Base-by-base conservation (phyloP, 768 basidiomycete genomes). In the Punctularia strigosozonata region DNA sequence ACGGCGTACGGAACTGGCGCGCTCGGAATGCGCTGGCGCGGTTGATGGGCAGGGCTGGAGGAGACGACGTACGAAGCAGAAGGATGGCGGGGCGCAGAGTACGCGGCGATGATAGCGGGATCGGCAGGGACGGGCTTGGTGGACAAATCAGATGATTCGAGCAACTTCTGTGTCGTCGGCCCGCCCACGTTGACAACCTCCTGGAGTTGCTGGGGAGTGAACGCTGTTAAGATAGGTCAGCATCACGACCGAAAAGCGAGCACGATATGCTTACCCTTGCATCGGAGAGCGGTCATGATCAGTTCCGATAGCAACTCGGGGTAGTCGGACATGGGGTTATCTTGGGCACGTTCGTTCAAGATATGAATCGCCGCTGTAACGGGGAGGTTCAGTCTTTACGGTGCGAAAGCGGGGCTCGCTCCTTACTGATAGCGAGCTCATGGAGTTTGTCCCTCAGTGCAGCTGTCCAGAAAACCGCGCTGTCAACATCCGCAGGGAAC, bases 401-500 rank as follows among this genome's bases (percentile, higher is more conserved):
- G 8, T 19, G 15, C n/a, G 3, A 15, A 19, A 37, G 5, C 26
- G 14, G 17, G 43, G n/a, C 19, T 30, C 13, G 18, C 18, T 14
- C 14, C 28, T 17, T 4, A 38, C 51, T 37, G 63, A 75, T 42
- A 43, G 80, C 81, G n/a, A n/a, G n/a, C n/a, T n/a, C 77, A 46
- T 80, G 85, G 17, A 89, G 50, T 40, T 69, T 56, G 53, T 87
- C 84, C 41, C 80, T 64, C 30, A 80, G 56, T 20, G 57, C 55
- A 25, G 64, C 60, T 32, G 75, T 73, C 80, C 82, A 86, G 50
- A 84, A 85, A 3, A 82, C 75, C 18, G 77, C 68, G 43, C 81
- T 81, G 45, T 87, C 83, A 18, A 73, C 63, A 46, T 87, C 83
- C 19, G 68, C 60, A 1, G 86, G 87, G 59, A 88, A 85, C 58